phyloP scores from a whole-genome alignment of 208 protist genomes.

The Acanthamoeba sp. region DNA sequence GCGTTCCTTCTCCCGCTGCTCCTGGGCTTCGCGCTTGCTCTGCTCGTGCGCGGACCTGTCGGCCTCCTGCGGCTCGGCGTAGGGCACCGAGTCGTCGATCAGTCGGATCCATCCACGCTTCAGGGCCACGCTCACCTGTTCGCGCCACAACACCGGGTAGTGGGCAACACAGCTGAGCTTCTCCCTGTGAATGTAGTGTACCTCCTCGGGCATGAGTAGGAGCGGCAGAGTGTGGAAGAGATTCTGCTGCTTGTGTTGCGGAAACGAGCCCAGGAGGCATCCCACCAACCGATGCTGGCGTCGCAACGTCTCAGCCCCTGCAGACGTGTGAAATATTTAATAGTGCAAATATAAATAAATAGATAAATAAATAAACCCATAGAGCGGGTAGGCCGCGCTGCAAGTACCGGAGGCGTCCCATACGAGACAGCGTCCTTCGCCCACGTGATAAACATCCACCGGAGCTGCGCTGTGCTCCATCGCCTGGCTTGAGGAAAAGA shows the following conservation, averaged over 20 bases:
- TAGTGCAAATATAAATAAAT: not conserved
- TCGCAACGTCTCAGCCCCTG: not conserved
- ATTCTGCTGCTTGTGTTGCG: conserved; percentile 51
- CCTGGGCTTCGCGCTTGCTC: not conserved
- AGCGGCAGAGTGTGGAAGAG: not conserved
- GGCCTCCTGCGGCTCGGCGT: not conserved
- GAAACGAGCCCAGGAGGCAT: not conserved
- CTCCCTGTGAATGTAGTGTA: not conserved
- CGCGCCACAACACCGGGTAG: no score
- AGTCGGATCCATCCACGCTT: conserved; percentile 6
- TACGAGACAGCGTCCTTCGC: conserved; percentile 6
- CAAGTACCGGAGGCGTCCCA: not conserved
- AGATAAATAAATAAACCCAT: not conserved
- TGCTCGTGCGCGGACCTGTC: not conserved
- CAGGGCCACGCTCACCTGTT: conserved; percentile 23
- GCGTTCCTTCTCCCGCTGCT: not conserved
- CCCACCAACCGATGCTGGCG: not conserved
- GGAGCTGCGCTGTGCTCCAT: no score
- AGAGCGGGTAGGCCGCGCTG: no score
- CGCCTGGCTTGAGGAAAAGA: no score
- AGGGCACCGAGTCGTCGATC: conserved; percentile 18
- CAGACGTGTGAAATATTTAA: not conserved
- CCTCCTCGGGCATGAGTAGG: conserved; percentile 35
- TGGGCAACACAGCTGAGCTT: no score
- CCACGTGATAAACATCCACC: not conserved